phyloP scores from a whole-genome alignment of 331 rosid species.

The Malus hybrid region DNA sequence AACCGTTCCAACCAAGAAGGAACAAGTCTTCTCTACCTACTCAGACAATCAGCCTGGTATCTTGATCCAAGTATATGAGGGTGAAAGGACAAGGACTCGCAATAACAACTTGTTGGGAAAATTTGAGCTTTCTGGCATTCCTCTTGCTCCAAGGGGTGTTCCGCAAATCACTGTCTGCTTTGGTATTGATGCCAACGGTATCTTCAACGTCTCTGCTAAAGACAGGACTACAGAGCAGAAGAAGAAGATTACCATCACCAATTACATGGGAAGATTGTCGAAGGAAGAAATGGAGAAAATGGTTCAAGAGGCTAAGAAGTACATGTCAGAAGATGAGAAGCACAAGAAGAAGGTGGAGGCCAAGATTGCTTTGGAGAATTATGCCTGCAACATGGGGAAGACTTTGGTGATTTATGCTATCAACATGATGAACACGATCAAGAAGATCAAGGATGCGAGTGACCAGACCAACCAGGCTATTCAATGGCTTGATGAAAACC shows the following conservation, averaged over 20 bases:
- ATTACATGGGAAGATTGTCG: slow-evolving; percentile 61
- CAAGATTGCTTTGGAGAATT: slow-evolving; percentile 68
- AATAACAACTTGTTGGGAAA: slow-evolving; percentile 71
- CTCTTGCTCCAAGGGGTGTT: slow-evolving; percentile 73
- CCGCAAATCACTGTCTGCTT: slow-evolving; percentile 73
- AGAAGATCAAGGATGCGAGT: slow-evolving; percentile 58
- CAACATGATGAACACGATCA: slow-evolving; percentile 59
- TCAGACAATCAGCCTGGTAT: slow-evolving; percentile 75
- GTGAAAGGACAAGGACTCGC: slow-evolving; percentile 63
- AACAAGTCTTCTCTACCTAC: slow-evolving; percentile 65
- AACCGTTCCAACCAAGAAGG: slow-evolving; percentile 69
- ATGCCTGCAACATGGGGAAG: slow-evolving; percentile 78
- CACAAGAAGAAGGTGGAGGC: slow-evolving; percentile 70
- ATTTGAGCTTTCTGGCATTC: slow-evolving; percentile 73
- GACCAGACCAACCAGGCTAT: slow-evolving; percentile 36
- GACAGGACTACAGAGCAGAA: slow-evolving; percentile 74
- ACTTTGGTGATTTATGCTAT: slow-evolving; percentile 2
- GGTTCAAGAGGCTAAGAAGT: slow-evolving; percentile 79
- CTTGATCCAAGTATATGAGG: slow-evolving; percentile 65
- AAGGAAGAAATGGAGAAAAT: slow-evolving; percentile 76
- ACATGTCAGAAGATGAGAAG: slow-evolving; percentile 72
- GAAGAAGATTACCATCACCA: slow-evolving; percentile 69
- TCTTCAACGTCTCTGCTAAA: slow-evolving; percentile 65
- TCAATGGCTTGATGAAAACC: slow-evolving; percentile 66
- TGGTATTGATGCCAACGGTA: slow-evolving; percentile 64